Evolutionary conservation across 129 eudicot genomes (phyloP), one percentile per base, ranked within the genome.

Genomic region (Apium graveolens): DNA sequence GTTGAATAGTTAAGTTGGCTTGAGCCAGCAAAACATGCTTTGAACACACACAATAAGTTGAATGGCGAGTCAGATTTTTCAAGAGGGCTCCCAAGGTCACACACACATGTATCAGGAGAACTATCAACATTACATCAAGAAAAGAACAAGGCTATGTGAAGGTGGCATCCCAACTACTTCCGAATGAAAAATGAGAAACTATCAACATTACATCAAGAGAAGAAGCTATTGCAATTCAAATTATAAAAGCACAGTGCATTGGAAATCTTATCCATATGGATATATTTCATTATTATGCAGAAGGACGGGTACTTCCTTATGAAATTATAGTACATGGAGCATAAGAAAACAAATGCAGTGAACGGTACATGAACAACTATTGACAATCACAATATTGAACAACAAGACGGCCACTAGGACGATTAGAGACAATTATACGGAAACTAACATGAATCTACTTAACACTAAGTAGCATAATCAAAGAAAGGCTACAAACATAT

Each of bases 301-400:
- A 35, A 35, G 62, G 62, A 53, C 27, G 1, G 9, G 27, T 53
- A 53, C 26, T 53, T 51, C 60, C 26, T 51, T 21, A 53, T 11
- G 21, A 53, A 0, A 49, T 18, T 49, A 5, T 16, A 49, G 24
- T 18, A 49, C 57, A 49, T 0, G 57, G 57, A 49, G 24, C 24
- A 17, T 49, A 7, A 53, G 27, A 16, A 27, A 7, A 53, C 27
- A 53, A 53, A 53, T 53, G 62, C 62, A 53, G n/a, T 48, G 1
- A 49, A 49, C 27, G 62, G 24, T 20, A 53, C 62, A 53, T 21
- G 62, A 53, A 53, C 60, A 51, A 18, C 11, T 5, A 21, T 53
- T 20, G 91, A 91, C 11, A 24, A 24, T 24, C 12, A 55, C 31
- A 51, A 51, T 20, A 5, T 51, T 20, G 27, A 51, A 51, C 24